These are phyloP conservation scores for Talaromyces piceae DNA, from an alignment of 2,329 filamentous ascomycete species.

Conservation along the genomic window DNA sequence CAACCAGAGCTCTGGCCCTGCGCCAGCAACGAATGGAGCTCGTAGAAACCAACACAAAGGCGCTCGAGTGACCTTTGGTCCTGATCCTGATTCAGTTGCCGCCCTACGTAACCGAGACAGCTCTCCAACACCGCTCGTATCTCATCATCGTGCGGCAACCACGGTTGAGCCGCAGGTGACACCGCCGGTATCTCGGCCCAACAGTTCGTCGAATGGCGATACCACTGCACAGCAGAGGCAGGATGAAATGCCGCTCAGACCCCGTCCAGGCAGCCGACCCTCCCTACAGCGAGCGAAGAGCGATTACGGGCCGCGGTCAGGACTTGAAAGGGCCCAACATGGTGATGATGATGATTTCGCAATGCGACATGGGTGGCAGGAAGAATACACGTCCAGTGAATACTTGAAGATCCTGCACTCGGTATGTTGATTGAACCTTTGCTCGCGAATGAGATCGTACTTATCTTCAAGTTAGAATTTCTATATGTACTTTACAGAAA, in stretches of 20 bases:
- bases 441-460: background rate
- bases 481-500: slow-evolving; percentile 99
- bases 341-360: slow-evolving; percentile 46
- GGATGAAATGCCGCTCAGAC: slow-evolving; percentile 19
- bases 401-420: slow-evolving; percentile 78
- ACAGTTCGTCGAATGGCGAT: slow-evolving; percentile 25
- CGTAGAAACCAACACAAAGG: slow-evolving; percentile 16
- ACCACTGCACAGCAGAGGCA: slow-evolving; percentile 15
- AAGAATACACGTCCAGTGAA: slow-evolving; percentile 84
- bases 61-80: slow-evolving; percentile 32
- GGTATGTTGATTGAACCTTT: slow-evolving; percentile 44
- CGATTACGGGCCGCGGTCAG: slow-evolving; percentile 42
- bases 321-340: slow-evolving; percentile 22
- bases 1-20: slow-evolving; percentile 18
- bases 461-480: slow-evolving; percentile 61
- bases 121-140: slow-evolving; percentile 6
- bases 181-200: slow-evolving; percentile 19
- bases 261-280: slow-evolving; percentile 25
- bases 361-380: slow-evolving; percentile 82
- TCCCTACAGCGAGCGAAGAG: slow-evolving; percentile 45
- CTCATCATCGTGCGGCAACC: slow-evolving; percentile 24
- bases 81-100: slow-evolving; percentile 29
- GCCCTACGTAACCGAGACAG: slow-evolving; percentile 7
- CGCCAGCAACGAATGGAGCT: slow-evolving; percentile 20
- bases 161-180: slow-evolving; percentile 22